Evolutionary conservation across 768 basidiomycete genomes (phyloP), one percentile per base, ranked within the genome.

Genomic region (Multifurca ochricompacta): DNA sequence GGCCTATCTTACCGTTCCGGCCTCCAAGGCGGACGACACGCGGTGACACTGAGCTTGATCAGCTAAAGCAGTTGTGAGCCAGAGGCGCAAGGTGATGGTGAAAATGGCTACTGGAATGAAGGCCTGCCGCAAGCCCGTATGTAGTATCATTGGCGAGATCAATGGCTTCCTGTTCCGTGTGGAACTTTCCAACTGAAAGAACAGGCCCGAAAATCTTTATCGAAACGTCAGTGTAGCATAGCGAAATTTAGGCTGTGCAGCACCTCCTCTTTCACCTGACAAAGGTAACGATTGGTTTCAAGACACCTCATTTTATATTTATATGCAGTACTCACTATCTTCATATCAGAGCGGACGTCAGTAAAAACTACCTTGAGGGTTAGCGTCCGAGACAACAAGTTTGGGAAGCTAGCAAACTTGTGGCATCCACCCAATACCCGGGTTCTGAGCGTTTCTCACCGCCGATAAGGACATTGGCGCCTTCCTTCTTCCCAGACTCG

Each of bases 151-250:
- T 97, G 31, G 93, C 94, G 14, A 91, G 70, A 37, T 73, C 65
- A 60, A 97, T 81, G 3, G 83, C 92, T 66, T 96, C 91, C 54
- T 87, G 85, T 68, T 96, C 94, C 6, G 86, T 85, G 60, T 78
- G 80, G 73, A 97, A 97, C 60, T 74, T 81, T 39, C 83, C 85
- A 39, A 97, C 79, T 23, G 82, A 77, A 36, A 94, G 78, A 3
- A 98, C 94, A 25, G 95, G 95, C 8, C 95, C 95, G 67, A 98
- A 98, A 61, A 96, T 96, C 83, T 94, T 63, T 37, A 25, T 18
- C 11, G 34, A 32, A 57, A 16, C 1, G 19, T 48, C 49, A 41
- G 49, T 18, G n/a, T 21, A 8, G 32, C 7, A 16, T 21, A 10
- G 14, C 18, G 19, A 42, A 23, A 9, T 16, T 19, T 9, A 13